Evolutionary conservation across 257 asterid genomes (phyloP).

Genomic region (Solanum ossicruentum): DNA sequence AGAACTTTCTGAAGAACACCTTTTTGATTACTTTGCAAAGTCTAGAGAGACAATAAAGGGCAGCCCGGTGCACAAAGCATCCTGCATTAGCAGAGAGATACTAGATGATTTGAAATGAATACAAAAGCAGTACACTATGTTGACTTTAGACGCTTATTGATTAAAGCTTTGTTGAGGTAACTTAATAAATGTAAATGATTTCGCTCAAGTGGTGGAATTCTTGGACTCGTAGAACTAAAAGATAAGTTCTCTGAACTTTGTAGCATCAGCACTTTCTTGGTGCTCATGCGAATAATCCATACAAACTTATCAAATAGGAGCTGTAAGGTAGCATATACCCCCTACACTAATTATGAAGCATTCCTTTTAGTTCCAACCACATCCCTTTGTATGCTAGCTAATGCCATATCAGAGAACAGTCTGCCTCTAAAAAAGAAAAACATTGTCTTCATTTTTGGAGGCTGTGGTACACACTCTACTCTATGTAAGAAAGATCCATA

Average conservation of each 20-base stretch:
- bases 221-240: neutral
- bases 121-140: neutral
- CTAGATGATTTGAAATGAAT: neutral
- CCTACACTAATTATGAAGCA: neutral
- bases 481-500: constrained; percentile 4
- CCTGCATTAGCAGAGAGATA: neutral
- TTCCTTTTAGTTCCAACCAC: neutral
- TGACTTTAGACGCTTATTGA: neutral
- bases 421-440: neutral
- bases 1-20: neutral
- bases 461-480: neutral
- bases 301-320: neutral
- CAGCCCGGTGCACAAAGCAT: neutral
- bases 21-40: neutral
- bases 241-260: neutral
- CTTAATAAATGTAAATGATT: neutral
- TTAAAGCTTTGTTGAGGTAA: neutral
- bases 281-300: neutral
- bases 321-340: neutral
- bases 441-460: neutral
- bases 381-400: neutral
- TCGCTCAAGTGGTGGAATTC: neutral
- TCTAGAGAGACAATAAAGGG: neutral
- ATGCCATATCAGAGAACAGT: neutral
- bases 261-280: neutral